Conservation (phyloP, 2,329 filamentous ascomycete genomes). For the Fusarium oxysporum region DNA sequence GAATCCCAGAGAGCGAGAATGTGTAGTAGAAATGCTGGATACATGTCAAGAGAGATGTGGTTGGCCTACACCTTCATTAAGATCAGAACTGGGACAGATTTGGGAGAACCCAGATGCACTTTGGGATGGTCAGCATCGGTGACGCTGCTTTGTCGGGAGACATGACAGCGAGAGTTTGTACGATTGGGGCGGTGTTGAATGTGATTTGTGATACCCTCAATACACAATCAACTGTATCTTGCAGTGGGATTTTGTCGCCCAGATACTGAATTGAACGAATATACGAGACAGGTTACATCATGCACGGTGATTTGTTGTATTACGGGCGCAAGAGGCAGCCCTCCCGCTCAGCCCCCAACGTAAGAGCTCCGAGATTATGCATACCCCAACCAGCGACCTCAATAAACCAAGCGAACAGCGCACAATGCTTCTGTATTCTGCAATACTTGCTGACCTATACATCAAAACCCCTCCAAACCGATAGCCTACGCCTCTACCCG, state of each 20-base stretch:
- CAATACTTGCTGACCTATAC: neutral
- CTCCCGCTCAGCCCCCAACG: neutral
- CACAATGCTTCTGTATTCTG: neutral
- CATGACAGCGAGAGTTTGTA: neutral
- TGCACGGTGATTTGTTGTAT: neutral
- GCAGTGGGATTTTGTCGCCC: fast-evolving
- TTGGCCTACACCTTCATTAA: constrained; percentile 39
- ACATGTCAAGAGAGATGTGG: constrained; percentile 37
- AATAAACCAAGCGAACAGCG: neutral
- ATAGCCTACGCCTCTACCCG: constrained; percentile 7
- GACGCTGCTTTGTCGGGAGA: neutral
- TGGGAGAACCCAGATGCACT: constrained; percentile 24
- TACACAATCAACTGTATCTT: no score
- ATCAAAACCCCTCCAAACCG: neutral
- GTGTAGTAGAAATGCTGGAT: constrained; percentile 37
- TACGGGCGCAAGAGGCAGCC: neutral
- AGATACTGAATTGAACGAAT: neutral
- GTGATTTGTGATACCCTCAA: neutral
- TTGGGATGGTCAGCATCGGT: constrained; percentile 2
- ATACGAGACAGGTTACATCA: neutral
- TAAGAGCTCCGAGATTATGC: neutral
- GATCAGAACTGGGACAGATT: constrained; percentile 36
- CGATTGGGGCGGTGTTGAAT: fast-evolving
- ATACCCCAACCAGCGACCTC: neutral
- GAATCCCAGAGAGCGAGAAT: constrained; percentile 16